Percentiles rank a stretch among this genome's conserved stretches.
Evolutionary conservation across 2,329 filamentous ascomycete species (phyloP).

Genomic region (Curvularia spicifera): DNA sequence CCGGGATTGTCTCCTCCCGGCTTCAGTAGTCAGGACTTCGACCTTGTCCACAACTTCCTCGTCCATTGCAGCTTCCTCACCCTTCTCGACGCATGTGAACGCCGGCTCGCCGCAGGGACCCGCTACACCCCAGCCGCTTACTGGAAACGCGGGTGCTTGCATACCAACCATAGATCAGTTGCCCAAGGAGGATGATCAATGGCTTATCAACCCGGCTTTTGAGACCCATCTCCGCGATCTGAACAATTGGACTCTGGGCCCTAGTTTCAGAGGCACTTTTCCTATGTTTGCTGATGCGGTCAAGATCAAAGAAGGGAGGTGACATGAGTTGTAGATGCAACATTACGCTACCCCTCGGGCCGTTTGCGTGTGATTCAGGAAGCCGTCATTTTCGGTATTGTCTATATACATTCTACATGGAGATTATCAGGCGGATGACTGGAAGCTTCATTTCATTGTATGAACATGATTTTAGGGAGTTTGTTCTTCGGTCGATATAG

Average conservation of each 20-base stretch:
- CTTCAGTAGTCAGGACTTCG: slow-evolving; percentile 34
- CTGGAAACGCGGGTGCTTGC: slow-evolving; percentile 26
- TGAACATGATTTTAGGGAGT: slow-evolving; percentile 15
- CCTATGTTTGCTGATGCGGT: slow-evolving; percentile 58
- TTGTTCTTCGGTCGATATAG: not conserved
- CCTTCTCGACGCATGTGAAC: slow-evolving; percentile 41
- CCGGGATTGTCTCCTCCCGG: slow-evolving; percentile 68
- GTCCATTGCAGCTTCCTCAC: slow-evolving; percentile 33
- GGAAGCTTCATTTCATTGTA: slow-evolving; percentile 8
- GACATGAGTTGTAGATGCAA: slow-evolving; percentile 20
- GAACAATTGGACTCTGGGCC: slow-evolving; percentile 82
- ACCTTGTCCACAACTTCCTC: slow-evolving; percentile 35
- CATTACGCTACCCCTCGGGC: not conserved
- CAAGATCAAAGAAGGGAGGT: slow-evolving; percentile 42
- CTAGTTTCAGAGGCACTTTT: slow-evolving; percentile 69
- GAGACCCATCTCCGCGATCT: slow-evolving; percentile 77
- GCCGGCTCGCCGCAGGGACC: slow-evolving; percentile 36
- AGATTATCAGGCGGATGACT: not conserved
- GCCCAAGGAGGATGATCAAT: slow-evolving; percentile 59
- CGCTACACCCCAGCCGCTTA: slow-evolving; percentile 30
- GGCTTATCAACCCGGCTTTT: slow-evolving; percentile 85
- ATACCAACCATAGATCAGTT: slow-evolving; percentile 16
- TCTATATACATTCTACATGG: slow-evolving; percentile 4
- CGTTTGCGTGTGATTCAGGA: slow-evolving; percentile 7
- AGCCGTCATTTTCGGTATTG: slow-evolving; percentile 10